Base-by-base conservation (phyloP, 441 rosid species). In the Metrosideros polymorpha region DNA sequence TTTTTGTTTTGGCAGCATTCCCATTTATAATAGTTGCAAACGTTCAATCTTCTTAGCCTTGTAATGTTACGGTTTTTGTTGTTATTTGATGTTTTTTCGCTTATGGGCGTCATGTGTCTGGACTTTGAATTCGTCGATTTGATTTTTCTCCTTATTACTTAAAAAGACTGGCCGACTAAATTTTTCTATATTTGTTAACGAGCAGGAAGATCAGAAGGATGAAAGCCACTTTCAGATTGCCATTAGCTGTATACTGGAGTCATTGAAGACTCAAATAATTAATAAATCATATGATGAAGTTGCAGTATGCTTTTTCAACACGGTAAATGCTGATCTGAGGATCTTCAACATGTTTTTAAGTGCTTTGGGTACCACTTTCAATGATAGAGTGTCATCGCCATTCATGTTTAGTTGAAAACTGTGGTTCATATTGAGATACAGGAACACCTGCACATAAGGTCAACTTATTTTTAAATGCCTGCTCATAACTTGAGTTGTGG, bases 241-340 rank as follows among this genome's bases (percentile, higher is more conserved):
- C 84, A 89, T 95, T 84, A 94, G 94, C 86, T 96, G 96, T 90
- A 92, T 98, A 84, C 92, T 91, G 53, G 93, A 93, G 88, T 89
- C 98, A 57, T 89, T 98, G 90, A 96, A 95, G 94, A 86, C 97
- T 77, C 98, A 93, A 85, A 98, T 98, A 66, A 93, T 98, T 87
- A 96, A 90, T 89, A 92, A 95, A 66, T 93, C 97, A 7, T 92
- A 91, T 83, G 98, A 98, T 87, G 99, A 98, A 91, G 94, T 98
- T 49, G 96, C 99, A 0, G 92, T 98, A 84, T 94, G 97, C 91
- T 98, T 98, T 93, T 96, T 95, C 87, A 98, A 96, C 92, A 98
- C 99, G 83, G 99, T 98, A 92, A 91, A 94, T 71, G 63, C 82
- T n/a, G 49, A 52, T 71, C 83, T 30, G 42, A 29, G 82, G 84